Evolutionary conservation across 805 yeast species (phyloP), one percentile per base, ranked within the genome.

Genomic region (Yarrowia deformans): DNA sequence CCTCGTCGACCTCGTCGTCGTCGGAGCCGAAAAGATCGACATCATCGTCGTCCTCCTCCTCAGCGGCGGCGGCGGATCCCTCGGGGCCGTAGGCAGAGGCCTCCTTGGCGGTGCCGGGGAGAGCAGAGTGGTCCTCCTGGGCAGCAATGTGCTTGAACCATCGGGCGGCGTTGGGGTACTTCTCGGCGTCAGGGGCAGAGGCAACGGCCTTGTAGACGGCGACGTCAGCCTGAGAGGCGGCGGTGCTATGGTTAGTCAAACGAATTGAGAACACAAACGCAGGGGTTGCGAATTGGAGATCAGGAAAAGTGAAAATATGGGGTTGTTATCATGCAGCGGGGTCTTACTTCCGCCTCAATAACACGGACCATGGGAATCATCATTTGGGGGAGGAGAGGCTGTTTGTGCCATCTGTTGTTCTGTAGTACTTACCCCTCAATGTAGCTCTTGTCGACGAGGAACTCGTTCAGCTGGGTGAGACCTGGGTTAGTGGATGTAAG

Each of bases 141-240:
- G 97, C 88, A 81, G 97, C 95, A 80, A 94, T 90, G 90, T 94
- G 98, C 90, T 91, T 91, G 88, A 90, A 92, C 98, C 98, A 95
- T 88, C 98, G 93, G 80, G 97, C 84, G 80, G 93, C 93, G 83
- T 90, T 89, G 82, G 98, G 97, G 91, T 83, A 94, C 83, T 86
- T 93, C 93, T 90, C 74, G 63, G 79, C 78, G 67, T 78, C 80
- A 66, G 82, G 81, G 69, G 74, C 77, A 88, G 77, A 67, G 69
- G 77, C 82, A 45, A 81, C 94, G 83, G 97, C 93, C 87, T 91
- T 88, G 94, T 88, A 94, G 78, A 87, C 92, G 77, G 93, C 81
- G 73, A 90, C 98, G 81, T 94, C 98, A 80, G 97, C 97, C 85
- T 92, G 97, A 78, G 98, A 84, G 75, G 97, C 96, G 18, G 68